Percentiles rank a stretch among this genome's conserved stretches.
Evolutionary conservation across 192 early-diverging fungal species (phyloP).

Genomic region (Coemansia sp.): DNA sequence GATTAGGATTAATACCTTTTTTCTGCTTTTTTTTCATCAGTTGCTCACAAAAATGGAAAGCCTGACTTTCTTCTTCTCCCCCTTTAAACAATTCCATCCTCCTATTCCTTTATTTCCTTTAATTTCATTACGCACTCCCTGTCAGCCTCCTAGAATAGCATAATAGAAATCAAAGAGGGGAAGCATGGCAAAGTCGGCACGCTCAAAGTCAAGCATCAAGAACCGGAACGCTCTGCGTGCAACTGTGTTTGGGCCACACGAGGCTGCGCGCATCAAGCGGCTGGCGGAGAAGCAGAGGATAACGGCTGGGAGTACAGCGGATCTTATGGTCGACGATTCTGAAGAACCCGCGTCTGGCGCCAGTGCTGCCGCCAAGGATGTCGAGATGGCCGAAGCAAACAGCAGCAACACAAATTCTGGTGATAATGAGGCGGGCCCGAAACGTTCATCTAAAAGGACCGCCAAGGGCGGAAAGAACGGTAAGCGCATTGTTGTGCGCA

Average conservation of each 20-base stretch:
- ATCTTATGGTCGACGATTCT: conserved; percentile 11
- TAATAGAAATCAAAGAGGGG: conserved; percentile 3
- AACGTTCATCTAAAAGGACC: background rate
- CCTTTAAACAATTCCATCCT: too few relatives aligned
- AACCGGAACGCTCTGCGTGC: conserved; percentile 41
- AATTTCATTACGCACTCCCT: background rate
- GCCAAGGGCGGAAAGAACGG: conserved; percentile 11
- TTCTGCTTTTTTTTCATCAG: too few relatives aligned
- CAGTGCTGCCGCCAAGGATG: conserved; percentile 1
- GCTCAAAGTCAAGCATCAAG: conserved; percentile 49
- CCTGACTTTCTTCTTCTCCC: too few relatives aligned
- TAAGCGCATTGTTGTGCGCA: conserved; percentile 17
- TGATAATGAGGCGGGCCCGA: background rate
- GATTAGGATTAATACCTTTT: too few relatives aligned
- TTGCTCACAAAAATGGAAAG: too few relatives aligned
- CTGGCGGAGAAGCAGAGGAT: conserved; percentile 42
- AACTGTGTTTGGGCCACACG: conserved; percentile 41
- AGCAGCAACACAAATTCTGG: conserved; percentile 8
- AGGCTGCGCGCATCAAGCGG: conserved; percentile 48
- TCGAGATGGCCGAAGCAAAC: conserved; percentile 2
- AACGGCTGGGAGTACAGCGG: conserved; percentile 10
- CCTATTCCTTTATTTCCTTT: background rate
- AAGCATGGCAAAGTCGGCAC: conserved; percentile 39
- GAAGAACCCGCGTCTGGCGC: conserved; percentile 10
- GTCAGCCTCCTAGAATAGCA: background rate